Evolutionary conservation across 495 filamentous ascomycete genomes (phyloP).

Genomic region (Hyaloscypha hepaticicola): DNA sequence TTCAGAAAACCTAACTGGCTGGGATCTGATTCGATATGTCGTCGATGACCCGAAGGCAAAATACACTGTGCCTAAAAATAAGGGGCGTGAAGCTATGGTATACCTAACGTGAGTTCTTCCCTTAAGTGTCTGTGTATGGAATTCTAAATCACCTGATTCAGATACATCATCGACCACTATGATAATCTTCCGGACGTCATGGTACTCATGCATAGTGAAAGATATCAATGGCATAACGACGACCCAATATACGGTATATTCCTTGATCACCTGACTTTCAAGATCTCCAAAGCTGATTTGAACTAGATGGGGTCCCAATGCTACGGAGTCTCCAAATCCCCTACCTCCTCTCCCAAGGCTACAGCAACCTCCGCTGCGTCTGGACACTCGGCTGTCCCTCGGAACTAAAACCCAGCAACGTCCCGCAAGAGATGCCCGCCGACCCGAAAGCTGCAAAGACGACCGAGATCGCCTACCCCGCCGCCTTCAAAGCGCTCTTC

Average conservation of each 20-base stretch:
- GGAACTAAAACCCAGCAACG: constrained; percentile 49
- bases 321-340: constrained; percentile 53
- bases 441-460: constrained; percentile 21
- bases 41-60: constrained; percentile 42
- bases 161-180: constrained; percentile 64
- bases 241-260: constrained; percentile 49
- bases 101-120: constrained; percentile 49
- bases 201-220: constrained; percentile 60
- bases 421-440: constrained; percentile 1
- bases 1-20: constrained; percentile 46
- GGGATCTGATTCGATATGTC: constrained; percentile 51
- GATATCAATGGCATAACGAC: constrained; percentile 68
- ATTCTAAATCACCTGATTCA: constrained; percentile 33
- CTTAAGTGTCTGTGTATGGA: not conserved
- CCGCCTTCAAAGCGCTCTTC: constrained; percentile 56
- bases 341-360: constrained; percentile 55
- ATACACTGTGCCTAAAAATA: constrained; percentile 50
- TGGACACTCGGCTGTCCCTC: constrained; percentile 61
- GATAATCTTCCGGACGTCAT: constrained; percentile 55
- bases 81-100: constrained; percentile 62
- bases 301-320: constrained; percentile 44
- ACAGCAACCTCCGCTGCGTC: constrained; percentile 65
- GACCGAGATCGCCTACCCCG: constrained; percentile 44
- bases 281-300: constrained; percentile 48
- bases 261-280: constrained; percentile 38